Conservation (phyloP, 2,329 filamentous ascomycete genomes). For the Scortechinia acanthostroma region DNA sequence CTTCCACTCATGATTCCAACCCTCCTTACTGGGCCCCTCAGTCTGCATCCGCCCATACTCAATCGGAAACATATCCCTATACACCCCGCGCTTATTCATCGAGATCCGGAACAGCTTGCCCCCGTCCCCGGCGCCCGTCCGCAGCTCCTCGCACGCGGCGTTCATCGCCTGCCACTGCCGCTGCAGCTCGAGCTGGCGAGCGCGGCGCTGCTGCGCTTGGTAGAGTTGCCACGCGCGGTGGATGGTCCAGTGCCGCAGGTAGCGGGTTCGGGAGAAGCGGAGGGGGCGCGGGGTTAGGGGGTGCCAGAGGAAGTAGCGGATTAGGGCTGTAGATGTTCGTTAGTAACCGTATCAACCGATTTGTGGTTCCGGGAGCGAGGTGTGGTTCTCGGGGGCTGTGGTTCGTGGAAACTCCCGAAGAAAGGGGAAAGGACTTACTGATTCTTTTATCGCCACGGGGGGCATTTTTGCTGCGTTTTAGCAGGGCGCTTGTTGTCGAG, state of each 20-base stretch:
- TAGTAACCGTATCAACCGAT: neutral
- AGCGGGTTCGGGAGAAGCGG: slow-evolving; percentile 78
- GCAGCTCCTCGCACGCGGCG: slow-evolving; percentile 77
- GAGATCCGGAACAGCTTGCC: slow-evolving; percentile 78
- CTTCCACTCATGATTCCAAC: slow-evolving; percentile 95
- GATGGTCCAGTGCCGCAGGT: slow-evolving; percentile 96
- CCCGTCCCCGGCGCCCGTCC: slow-evolving; percentile 46
- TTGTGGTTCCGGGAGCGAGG: too few relatives aligned
- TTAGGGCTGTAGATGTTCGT: slow-evolving; percentile 32
- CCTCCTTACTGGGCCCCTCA: slow-evolving; percentile 68
- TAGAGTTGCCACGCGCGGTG: slow-evolving; percentile 89
- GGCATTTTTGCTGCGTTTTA: slow-evolving; percentile 24
- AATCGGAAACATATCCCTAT: slow-evolving; percentile 71
- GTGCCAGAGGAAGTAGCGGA: slow-evolving; percentile 66
- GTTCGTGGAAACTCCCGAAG: slow-evolving; percentile 2
- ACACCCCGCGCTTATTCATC: slow-evolving; percentile 85
- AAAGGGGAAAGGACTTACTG: slow-evolving; percentile 22
- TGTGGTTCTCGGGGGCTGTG: too few relatives aligned
- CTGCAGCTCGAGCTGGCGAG: slow-evolving; percentile 65
- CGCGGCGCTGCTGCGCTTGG: slow-evolving; percentile 59
- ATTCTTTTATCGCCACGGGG: slow-evolving; percentile 26
- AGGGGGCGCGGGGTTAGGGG: slow-evolving; percentile 69
- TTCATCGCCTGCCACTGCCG: slow-evolving; percentile 77
- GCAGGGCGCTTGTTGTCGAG: slow-evolving; percentile 24
- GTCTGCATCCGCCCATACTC: slow-evolving; percentile 84